Percentiles rank a stretch among this genome's conserved stretches.
phyloP scores from a whole-genome alignment of 1,139 yeast species.

The Yamadazyma sp. region DNA sequence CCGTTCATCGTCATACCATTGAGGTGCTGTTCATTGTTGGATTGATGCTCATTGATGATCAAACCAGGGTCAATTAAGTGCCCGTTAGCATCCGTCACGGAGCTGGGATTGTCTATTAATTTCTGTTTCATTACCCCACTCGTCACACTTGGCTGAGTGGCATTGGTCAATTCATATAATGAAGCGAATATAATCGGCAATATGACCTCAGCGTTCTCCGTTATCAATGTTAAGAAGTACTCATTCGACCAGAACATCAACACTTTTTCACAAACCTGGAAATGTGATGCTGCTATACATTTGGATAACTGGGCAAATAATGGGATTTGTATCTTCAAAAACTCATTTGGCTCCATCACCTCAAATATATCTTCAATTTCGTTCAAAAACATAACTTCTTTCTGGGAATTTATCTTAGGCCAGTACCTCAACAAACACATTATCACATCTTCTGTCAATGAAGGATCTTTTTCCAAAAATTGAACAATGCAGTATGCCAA shows the following conservation, averaged over 20 bases:
- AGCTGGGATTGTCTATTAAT: constrained; percentile 39
- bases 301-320: constrained; percentile 90
- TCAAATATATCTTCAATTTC: constrained; percentile 97
- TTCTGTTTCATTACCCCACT: constrained; percentile 49
- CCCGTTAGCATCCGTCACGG: constrained; percentile 48
- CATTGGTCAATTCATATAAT: constrained; percentile 73
- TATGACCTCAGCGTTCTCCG: constrained; percentile 89
- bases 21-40: constrained; percentile 2
- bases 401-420: constrained; percentile 96
- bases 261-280: constrained; percentile 96
- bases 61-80: constrained; percentile 44
- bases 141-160: constrained; percentile 51
- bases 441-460: constrained; percentile 89
- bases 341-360: constrained; percentile 92
- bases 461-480: constrained; percentile 90
- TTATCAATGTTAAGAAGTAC: constrained; percentile 83
- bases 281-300: constrained; percentile 93
- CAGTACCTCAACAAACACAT: constrained; percentile 91
- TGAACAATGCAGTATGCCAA: constrained; percentile 96
- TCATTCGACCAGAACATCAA: constrained; percentile 94
- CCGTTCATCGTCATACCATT: constrained; percentile 6
- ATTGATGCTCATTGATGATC: constrained; percentile 17
- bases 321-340: constrained; percentile 89
- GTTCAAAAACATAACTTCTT: constrained; percentile 92
- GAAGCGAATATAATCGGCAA: constrained; percentile 91